These are phyloP conservation scores for Lavandula angustifolia DNA, from an alignment of 257 asterid species.

Conservation along the genomic window DNA sequence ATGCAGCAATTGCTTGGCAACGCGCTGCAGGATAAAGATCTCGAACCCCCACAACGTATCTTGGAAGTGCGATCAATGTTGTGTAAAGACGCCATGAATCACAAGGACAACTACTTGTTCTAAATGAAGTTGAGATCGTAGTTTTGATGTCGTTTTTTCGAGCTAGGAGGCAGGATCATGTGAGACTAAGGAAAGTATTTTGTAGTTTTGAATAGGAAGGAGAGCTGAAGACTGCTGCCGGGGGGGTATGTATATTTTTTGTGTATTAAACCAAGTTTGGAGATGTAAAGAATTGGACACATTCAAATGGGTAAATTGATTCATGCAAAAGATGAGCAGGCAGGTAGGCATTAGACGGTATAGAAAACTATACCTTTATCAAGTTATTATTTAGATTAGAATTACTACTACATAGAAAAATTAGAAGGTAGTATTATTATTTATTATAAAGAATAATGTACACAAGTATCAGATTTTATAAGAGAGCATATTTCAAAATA, in stretches of 20 bases:
- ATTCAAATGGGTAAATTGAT: background rate
- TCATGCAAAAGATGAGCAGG: background rate
- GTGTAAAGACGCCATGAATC: constrained; percentile 65
- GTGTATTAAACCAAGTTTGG: no score
- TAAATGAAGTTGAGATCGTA: constrained; percentile 26
- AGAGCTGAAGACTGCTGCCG: background rate
- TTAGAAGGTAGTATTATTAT: no score
- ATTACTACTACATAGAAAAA: no score
- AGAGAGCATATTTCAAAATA: no score
- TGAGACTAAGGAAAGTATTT: background rate
- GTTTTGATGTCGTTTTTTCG: background rate
- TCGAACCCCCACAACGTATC: constrained; percentile 75
- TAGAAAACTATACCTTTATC: no score
- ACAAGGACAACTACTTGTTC: constrained; percentile 66
- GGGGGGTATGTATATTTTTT: background rate
- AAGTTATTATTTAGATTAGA: no score
- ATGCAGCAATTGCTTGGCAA: constrained; percentile 86
- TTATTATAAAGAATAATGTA: no score
- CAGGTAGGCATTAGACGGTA: no score
- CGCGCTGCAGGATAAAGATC: constrained; percentile 68
- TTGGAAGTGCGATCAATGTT: constrained; percentile 88
- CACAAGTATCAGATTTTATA: no score
- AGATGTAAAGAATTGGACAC: background rate
- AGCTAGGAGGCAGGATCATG: background rate
- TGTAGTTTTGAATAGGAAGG: background rate